phyloP scores from a whole-genome alignment of 495 filamentous ascomycete genomes.

The Neurospora hispaniola region DNA sequence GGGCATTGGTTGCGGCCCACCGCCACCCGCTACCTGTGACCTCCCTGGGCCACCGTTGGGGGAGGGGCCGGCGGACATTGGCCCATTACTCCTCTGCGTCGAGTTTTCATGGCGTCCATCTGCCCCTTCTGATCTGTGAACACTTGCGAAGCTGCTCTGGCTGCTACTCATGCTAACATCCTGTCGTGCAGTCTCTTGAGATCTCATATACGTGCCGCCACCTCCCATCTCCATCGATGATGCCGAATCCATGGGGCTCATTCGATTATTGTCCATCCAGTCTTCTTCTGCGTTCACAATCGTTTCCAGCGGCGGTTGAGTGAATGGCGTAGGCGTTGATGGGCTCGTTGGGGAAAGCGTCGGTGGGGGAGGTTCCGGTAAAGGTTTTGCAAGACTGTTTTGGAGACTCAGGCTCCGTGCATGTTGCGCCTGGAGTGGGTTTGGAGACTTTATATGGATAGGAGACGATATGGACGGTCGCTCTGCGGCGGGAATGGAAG shows the following conservation, averaged over 20 bases:
- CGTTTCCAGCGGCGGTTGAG: conserved; percentile 14
- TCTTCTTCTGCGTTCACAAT: conserved; percentile 20
- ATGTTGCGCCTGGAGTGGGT: conserved; percentile 28
- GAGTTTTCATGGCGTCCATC: conserved; percentile 37
- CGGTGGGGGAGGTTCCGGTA: conserved; percentile 37
- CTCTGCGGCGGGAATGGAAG: conserved; percentile 12
- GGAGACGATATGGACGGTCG: conserved; percentile 17
- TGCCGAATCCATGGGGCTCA: conserved; percentile 52
- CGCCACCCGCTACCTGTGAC: conserved; percentile 40
- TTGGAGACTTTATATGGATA: conserved; percentile 9
- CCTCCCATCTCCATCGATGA: conserved; percentile 33
- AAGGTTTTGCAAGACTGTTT: conserved; percentile 40
- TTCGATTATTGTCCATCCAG: conserved; percentile 29
- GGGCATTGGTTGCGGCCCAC: conserved; percentile 29
- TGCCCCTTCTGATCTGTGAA: conserved; percentile 27
- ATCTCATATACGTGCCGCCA: conserved; percentile 18
- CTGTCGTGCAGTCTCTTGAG: conserved; percentile 10
- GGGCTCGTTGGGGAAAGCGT: conserved; percentile 28
- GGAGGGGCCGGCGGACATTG: conserved; percentile 39
- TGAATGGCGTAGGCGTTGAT: conserved; percentile 17
- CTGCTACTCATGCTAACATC: conserved; percentile 39
- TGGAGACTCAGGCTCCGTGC: conserved; percentile 38
- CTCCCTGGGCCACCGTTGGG: conserved; percentile 26
- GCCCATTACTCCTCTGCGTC: conserved; percentile 41
- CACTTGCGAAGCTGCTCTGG: conserved; percentile 42